Percentiles rank a stretch among this genome's conserved stretches.
These are phyloP conservation scores for Prosopis cineraria DNA, from an alignment of 306 rosid genomes.

Conservation along the genomic window DNA sequence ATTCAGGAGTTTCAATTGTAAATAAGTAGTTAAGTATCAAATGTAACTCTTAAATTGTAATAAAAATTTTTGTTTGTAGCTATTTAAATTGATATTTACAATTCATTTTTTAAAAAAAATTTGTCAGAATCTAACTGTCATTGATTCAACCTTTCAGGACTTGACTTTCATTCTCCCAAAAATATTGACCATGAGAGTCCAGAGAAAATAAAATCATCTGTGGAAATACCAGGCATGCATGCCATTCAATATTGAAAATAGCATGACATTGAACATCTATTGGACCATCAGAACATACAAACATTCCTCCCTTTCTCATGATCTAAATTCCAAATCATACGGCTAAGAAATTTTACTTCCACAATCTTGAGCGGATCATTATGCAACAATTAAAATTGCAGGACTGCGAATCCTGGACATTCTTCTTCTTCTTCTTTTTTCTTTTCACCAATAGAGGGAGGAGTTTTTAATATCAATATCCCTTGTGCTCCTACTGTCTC, in stretches of 20 bases:
- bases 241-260: constrained; percentile 6
- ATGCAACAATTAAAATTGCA: not conserved
- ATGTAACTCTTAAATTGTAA: too few species aligned
- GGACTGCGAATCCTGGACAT: not conserved
- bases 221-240: not conserved
- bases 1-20: too few species aligned
- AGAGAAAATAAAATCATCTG: not conserved
- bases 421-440: too few species aligned
- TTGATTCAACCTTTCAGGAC: too few species aligned
- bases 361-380: constrained; percentile 2
- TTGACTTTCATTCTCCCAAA: too few species aligned
- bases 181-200: constrained; percentile 1
- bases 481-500: too few species aligned
- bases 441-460: too few species aligned
- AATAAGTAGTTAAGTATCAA: too few species aligned
- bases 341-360: not conserved
- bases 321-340: not conserved
- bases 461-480: not conserved
- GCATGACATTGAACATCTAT: not conserved
- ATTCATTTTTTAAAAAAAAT: too few species aligned
- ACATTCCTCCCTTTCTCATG: not conserved
- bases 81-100: too few species aligned
- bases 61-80: too few species aligned
- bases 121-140: too few species aligned
- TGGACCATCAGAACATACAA: not conserved